Evolutionary conservation across 164 flowering plant species (phyloP).

Genomic region (Kingdonia uniflora): DNA sequence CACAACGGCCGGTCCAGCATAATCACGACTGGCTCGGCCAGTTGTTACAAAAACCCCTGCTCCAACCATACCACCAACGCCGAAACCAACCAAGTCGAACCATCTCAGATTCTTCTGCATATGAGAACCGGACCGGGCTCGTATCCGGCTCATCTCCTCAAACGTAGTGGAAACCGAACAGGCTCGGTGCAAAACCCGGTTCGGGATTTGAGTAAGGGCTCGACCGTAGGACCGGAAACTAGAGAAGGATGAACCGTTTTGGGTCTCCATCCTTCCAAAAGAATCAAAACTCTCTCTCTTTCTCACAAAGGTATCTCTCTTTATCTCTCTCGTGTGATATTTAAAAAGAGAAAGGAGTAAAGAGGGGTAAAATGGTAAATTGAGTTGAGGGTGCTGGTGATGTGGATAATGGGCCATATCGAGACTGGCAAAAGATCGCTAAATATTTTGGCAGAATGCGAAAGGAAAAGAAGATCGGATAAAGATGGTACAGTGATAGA

Average conservation of each 20-base stretch:
- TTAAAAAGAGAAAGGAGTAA: no score
- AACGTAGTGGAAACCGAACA: conserved; percentile 48
- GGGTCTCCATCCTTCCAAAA: no score
- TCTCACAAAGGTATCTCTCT: no score
- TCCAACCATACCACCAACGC: conserved; percentile 93
- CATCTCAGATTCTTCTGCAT: conserved; percentile 55
- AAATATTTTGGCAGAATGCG: no score
- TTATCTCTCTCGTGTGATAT: no score
- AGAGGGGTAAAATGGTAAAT: no score
- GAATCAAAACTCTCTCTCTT: no score
- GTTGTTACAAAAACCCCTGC: conserved; percentile 87
- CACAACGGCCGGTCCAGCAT: conserved; percentile 71
- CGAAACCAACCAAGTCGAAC: conserved; percentile 70
- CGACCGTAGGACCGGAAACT: conserved; percentile 32
- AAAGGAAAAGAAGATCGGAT: no score
- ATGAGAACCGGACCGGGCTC: conserved; percentile 54
- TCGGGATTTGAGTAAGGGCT: conserved; percentile 45
- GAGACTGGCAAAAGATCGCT: no score
- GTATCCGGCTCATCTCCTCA: conserved; percentile 57
- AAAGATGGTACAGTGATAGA: no score
- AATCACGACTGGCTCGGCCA: conserved; percentile 38
- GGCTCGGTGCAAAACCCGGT: conserved; percentile 44
- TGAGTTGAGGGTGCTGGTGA: no score
- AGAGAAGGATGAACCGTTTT: conserved; percentile 28
- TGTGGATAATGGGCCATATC: no score